Percentiles rank a stretch among this genome's conserved stretches.
Evolutionary conservation across 768 basidiomycete genomes (phyloP).

Genomic region (Auriscalpium vulgare): DNA sequence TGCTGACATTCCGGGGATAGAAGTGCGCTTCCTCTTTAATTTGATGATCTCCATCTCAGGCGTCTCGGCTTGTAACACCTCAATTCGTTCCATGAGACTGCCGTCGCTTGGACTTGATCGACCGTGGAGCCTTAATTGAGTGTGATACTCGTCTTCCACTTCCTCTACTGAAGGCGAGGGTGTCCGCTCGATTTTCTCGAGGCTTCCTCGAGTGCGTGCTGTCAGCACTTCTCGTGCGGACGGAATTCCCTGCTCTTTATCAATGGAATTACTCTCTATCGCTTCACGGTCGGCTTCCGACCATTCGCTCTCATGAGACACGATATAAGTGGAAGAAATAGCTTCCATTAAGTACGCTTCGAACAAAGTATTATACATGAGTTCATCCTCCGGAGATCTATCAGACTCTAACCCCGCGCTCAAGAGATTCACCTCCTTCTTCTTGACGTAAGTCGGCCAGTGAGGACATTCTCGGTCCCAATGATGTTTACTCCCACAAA

Average conservation of each 20-base stretch:
- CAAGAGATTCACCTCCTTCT: slow-evolving; percentile 15
- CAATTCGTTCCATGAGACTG: neutral
- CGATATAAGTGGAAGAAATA: neutral
- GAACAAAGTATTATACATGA: slow-evolving; percentile 19
- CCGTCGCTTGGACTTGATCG: neutral
- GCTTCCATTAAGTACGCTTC: neutral
- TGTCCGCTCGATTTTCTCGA: neutral
- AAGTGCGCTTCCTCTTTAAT: neutral
- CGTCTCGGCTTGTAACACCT: slow-evolving; percentile 15
- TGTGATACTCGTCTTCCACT: neutral
- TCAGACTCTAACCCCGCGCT: neutral
- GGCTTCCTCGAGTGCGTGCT: too few relatives aligned
- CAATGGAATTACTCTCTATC: too few relatives aligned
- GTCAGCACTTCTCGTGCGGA: too few relatives aligned
- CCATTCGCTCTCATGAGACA: too few relatives aligned
- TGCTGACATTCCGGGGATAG: neutral
- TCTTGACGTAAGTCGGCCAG: slow-evolving; percentile 9
- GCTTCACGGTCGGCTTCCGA: too few relatives aligned
- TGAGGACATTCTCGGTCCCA: slow-evolving; percentile 29
- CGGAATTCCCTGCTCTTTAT: too few relatives aligned
- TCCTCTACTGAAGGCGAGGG: neutral
- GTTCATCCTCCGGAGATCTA: slow-evolving; percentile 23
- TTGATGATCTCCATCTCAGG: slow-evolving; percentile 9
- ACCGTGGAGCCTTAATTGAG: neutral
- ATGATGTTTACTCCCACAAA: slow-evolving; percentile 26